Evolutionary conservation across 1,139 yeast genomes (phyloP), one percentile per base, ranked within the genome.

Genomic region (Torulaspora pretoriensis): DNA sequence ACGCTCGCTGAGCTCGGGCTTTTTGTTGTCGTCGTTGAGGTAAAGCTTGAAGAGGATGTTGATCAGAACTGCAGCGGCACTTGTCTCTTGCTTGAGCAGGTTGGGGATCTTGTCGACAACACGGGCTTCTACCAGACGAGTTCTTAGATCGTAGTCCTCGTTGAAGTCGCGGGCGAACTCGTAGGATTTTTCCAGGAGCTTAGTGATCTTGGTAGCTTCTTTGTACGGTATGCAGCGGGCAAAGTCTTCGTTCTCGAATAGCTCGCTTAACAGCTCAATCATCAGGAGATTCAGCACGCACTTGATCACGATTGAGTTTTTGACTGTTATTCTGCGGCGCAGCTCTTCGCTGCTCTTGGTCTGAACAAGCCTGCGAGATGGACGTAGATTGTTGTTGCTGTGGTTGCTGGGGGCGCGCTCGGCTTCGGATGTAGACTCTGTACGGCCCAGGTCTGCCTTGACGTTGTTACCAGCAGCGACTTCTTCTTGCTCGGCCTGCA

Each of bases 71-170:
- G 95, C 92, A 1, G 96, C 84, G 0, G 97, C 80, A 17, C 89
- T 81, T 0, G 95, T 82, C 65, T 94, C 98, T 66, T 94, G 98
- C 57, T 87, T 86, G 55, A 90, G 71, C 55, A 94, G 70, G 60
- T 92, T 94, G 17, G 99, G 98, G 50, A 90, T 74, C 61, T 92
- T 84, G 59, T 88, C 95, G 68, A 90, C 92, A 29, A 89, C 82
- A 2, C 97, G 96, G 8, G 94, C 88, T 60, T 88, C 86, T 83
- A 95, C 90, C 40, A 94, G 72, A 52, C 95, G 73, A 16, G 86
- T 84, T 53, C 99, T 73, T 53, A 92, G 72, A 46, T 88, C 92
- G 62, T 85, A 83, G 65, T 94, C 89, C 51, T 83, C 92, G 64
- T 94, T 94, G 72, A 94, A 94, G 48, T 75, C 78, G 55, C 83